Conservation (phyloP, 768 basidiomycete genomes). For the Candolleomyces eurysporus region DNA sequence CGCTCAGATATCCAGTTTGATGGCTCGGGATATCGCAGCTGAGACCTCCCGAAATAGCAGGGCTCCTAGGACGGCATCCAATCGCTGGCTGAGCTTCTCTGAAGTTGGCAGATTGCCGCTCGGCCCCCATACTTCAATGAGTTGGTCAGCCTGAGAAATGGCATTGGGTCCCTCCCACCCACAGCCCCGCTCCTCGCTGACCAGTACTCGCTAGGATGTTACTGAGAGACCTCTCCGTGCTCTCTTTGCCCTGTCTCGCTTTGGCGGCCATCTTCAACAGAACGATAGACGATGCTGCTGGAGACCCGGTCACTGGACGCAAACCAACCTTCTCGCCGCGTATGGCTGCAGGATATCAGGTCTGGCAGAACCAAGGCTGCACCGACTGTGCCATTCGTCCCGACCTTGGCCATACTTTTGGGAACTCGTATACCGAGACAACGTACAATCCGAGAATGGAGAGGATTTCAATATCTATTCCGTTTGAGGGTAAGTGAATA, state of each 20-base stretch:
- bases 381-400: conserved; percentile 21
- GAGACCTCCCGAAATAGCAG: too few relatives aligned
- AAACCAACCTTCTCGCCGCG: conserved; percentile 24
- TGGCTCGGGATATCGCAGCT: too few relatives aligned
- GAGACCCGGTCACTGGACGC: conserved; percentile 25
- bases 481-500: conserved; percentile 21
- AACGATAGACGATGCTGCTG: conserved; percentile 34
- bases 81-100: too few relatives aligned
- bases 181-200: too few relatives aligned
- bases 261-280: conserved; percentile 21
- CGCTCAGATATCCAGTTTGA: too few relatives aligned
- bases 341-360: conserved; percentile 1
- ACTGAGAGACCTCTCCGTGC: too few relatives aligned
- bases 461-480: conserved; percentile 22
- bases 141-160: too few relatives aligned
- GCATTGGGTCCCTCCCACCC: too few relatives aligned
- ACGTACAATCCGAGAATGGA: conserved; percentile 26
- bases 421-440: conserved; percentile 29
- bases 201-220: too few relatives aligned
- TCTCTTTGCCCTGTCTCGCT: neutral
- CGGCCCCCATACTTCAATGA: too few relatives aligned
- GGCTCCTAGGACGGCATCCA: too few relatives aligned
- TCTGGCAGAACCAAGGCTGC: conserved; percentile 24
- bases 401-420: conserved; percentile 16
- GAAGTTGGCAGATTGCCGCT: too few relatives aligned